A percentile compares a stretch with the other conserved stretches of the same genome.
Evolutionary conservation across 371 early-diverging fungal genomes (phyloP).

Genomic region (Rhizopus microsporus): DNA sequence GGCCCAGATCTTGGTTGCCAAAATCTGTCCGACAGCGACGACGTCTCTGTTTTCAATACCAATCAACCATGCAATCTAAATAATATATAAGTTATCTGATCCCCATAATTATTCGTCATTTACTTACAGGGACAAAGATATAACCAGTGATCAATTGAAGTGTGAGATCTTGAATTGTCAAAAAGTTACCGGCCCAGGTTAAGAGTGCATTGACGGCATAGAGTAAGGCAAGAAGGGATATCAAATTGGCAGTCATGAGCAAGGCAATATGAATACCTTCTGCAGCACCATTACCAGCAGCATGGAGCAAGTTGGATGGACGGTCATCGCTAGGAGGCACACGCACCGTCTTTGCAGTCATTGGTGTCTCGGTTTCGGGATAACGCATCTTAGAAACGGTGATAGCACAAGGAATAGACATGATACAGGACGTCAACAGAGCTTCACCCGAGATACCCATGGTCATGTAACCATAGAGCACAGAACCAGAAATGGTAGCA

Average conservation of each 20-base stretch:
- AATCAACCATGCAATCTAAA: slow-evolving; percentile 83
- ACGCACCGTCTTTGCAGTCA: slow-evolving; percentile 70
- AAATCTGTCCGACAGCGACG: slow-evolving; percentile 67
- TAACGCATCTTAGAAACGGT: slow-evolving; percentile 78
- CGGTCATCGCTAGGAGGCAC: slow-evolving; percentile 61
- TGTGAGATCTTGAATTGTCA: slow-evolving; percentile 62
- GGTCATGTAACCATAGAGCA: slow-evolving; percentile 73
- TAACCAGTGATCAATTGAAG: slow-evolving; percentile 75
- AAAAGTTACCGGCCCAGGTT: slow-evolving; percentile 74
- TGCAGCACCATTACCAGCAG: slow-evolving; percentile 85
- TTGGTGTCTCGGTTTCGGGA: slow-evolving; percentile 78
- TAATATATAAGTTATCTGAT: too few relatives aligned
- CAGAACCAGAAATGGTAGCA: slow-evolving; percentile 91
- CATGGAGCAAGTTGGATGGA: slow-evolving; percentile 79
- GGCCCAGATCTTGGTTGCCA: slow-evolving; percentile 86
- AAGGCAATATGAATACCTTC: slow-evolving; percentile 78
- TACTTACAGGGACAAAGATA: slow-evolving; percentile 75
- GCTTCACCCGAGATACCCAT: slow-evolving; percentile 70
- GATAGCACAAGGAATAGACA: slow-evolving; percentile 90
- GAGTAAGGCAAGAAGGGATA: slow-evolving; percentile 77
- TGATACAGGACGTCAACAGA: slow-evolving; percentile 83
- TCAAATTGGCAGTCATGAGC: slow-evolving; percentile 74
- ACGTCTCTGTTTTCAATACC: slow-evolving; percentile 71
- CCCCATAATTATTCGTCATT: too few relatives aligned
- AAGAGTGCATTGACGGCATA: slow-evolving; percentile 69